Conservation (phyloP, 2,329 filamentous ascomycete genomes). For the Exserohilum turcica region DNA sequence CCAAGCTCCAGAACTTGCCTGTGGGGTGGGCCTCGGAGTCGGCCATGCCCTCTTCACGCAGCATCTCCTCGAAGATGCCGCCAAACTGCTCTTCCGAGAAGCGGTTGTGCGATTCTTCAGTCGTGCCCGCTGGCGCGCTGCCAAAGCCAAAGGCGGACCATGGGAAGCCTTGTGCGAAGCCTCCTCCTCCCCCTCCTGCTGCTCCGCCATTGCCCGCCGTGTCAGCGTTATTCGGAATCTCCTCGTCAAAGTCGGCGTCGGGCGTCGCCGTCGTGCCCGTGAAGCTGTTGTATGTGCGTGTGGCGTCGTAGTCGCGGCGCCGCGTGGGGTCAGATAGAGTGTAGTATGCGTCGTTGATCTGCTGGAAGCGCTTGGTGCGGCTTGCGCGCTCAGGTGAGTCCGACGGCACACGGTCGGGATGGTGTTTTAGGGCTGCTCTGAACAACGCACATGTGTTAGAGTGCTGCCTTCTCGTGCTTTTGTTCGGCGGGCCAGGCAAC, state of each 20-base stretch:
- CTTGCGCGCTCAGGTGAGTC: constrained; percentile 80
- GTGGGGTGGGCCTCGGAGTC: constrained; percentile 67
- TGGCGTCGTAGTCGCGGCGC: constrained; percentile 81
- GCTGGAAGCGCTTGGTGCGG: constrained; percentile 87
- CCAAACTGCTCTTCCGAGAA: constrained; percentile 82
- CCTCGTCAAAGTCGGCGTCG: constrained; percentile 56
- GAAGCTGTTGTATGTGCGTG: constrained; percentile 62
- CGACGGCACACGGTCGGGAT: constrained; percentile 85
- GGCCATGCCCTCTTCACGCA: constrained; percentile 67
- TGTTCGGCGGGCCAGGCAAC: constrained; percentile 1
- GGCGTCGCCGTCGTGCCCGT: constrained; percentile 51
- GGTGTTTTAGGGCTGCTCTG: constrained; percentile 86
- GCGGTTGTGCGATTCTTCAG: constrained; percentile 57
- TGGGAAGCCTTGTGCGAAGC: constrained; percentile 62
- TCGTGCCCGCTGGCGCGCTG: constrained; percentile 48
- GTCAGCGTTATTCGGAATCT: constrained; percentile 48
- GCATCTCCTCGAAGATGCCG: constrained; percentile 63
- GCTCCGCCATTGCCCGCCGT: too few species aligned
- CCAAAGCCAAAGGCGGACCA: constrained; percentile 76
- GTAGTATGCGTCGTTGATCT: constrained; percentile 92
- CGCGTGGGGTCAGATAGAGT: constrained; percentile 80
- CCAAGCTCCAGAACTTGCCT: constrained; percentile 80
- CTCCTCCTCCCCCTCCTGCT: constrained; percentile 2
- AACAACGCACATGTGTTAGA: constrained; percentile 6
- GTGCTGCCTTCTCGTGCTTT: background rate